phyloP scores from a whole-genome alignment of 805 yeast genomes.

The Candida stauntonica region DNA sequence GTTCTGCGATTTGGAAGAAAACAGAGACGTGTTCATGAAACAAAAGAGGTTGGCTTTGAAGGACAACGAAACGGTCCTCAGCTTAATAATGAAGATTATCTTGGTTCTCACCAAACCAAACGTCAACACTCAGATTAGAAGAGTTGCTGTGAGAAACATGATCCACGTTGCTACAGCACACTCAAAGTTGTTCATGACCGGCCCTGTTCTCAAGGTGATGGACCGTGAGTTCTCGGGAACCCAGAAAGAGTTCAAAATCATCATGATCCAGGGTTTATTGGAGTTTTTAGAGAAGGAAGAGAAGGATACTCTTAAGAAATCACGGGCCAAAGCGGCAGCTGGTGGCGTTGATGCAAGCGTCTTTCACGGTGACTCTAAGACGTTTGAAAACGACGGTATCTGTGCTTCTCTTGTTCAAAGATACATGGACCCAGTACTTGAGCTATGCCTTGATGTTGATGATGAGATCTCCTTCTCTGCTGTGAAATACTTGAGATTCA shows the following conservation, averaged over 20 bases:
- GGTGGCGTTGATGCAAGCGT: conserved; percentile 38
- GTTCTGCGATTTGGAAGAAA: conserved; percentile 55
- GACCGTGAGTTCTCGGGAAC: conserved; percentile 43
- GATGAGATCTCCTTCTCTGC: conserved; percentile 46
- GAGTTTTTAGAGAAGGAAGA: conserved; percentile 59
- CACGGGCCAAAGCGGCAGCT: conserved; percentile 36
- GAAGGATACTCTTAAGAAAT: conserved; percentile 34
- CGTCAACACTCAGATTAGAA: conserved; percentile 35
- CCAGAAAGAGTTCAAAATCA: conserved; percentile 41
- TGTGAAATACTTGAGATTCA: conserved; percentile 48
- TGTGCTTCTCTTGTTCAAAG: conserved; percentile 70
- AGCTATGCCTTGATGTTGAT: conserved; percentile 44
- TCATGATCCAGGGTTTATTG: conserved; percentile 52
- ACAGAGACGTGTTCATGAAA: conserved; percentile 35
- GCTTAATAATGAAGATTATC: conserved; percentile 56
- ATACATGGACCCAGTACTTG: conserved; percentile 46
- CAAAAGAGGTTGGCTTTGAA: conserved; percentile 38
- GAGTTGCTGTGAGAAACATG: conserved; percentile 53
- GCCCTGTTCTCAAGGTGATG: conserved; percentile 46
- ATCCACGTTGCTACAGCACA: conserved; percentile 56
- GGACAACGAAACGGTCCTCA: conserved; percentile 50
- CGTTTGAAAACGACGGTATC: conserved; percentile 59
- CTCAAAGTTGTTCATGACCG: conserved; percentile 62
- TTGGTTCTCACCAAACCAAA: conserved; percentile 44
- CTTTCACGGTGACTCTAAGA: conserved; percentile 50